Percentiles rank a stretch among this genome's conserved stretches.
Conservation (phyloP, 2,329 filamentous ascomycete genomes). For the Aspergillus sp. region DNA sequence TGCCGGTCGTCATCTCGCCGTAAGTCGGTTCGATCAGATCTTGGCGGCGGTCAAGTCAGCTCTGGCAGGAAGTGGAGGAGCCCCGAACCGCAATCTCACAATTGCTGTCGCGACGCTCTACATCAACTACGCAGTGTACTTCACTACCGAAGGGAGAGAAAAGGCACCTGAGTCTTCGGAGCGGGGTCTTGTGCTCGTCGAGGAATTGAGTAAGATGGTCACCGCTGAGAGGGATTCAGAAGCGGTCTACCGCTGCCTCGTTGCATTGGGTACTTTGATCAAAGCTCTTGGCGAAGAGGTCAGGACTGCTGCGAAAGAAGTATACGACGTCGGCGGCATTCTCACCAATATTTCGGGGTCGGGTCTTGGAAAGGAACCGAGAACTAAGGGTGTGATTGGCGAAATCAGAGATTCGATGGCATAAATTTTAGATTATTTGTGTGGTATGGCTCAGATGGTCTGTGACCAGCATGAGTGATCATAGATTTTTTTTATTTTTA, state of each 20-base stretch:
- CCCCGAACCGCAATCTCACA: slow-evolving; percentile 70
- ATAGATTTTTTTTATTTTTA: no score
- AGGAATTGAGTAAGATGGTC: slow-evolving; percentile 60
- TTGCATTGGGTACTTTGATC: slow-evolving; percentile 76
- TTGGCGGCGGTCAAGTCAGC: slow-evolving; percentile 61
- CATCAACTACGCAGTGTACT: slow-evolving; percentile 78
- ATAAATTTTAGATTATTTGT: neutral
- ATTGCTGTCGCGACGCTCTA: slow-evolving; percentile 77
- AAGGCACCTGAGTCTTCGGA: slow-evolving; percentile 39
- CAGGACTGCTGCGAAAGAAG: slow-evolving; percentile 52
- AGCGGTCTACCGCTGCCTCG: slow-evolving; percentile 74
- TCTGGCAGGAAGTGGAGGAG: slow-evolving; percentile 46
- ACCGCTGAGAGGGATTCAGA: slow-evolving; percentile 69
- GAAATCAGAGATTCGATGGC: slow-evolving; percentile 51
- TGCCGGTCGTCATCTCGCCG: slow-evolving; percentile 63
- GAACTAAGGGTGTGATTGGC: slow-evolving; percentile 54
- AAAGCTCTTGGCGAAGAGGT: slow-evolving; percentile 55
- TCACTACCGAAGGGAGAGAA: slow-evolving; percentile 45
- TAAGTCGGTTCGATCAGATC: slow-evolving; percentile 55
- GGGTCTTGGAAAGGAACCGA: slow-evolving; percentile 51
- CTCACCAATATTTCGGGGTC: slow-evolving; percentile 46
- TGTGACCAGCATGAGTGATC: neutral
- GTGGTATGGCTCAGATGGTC: no score
- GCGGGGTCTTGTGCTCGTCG: slow-evolving; percentile 51
- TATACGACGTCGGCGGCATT: slow-evolving; percentile 48